A percentile compares a stretch with the other conserved stretches of the same genome.
Conservation (phyloP, 495 filamentous ascomycete genomes). For the Daldinia loculata region DNA sequence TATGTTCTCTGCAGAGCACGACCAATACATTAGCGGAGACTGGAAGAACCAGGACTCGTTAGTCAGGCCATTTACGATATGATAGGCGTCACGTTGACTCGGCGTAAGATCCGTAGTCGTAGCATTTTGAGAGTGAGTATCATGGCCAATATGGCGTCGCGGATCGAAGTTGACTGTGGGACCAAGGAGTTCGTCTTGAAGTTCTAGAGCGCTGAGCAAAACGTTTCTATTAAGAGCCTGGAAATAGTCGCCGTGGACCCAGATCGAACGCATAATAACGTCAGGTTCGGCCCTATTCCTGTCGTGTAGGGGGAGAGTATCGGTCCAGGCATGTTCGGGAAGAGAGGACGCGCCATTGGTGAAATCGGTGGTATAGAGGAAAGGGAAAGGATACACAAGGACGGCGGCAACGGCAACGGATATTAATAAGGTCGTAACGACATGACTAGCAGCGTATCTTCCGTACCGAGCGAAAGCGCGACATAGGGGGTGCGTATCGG, state of each 20-base stretch:
- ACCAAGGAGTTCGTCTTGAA: conserved; percentile 69
- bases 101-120: conserved; percentile 46
- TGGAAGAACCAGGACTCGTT: conserved; percentile 71
- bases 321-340: conserved; percentile 80
- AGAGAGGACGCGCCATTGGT: conserved; percentile 67
- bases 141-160: conserved; percentile 39
- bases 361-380: conserved; percentile 70
- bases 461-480: conserved; percentile 69
- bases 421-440: conserved; percentile 68
- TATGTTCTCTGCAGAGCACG: conserved; percentile 65
- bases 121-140: conserved; percentile 33
- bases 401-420: conserved; percentile 68
- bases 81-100: conserved; percentile 57
- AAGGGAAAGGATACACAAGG: conserved; percentile 72
- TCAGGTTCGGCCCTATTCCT: conserved; percentile 52
- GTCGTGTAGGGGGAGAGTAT: conserved; percentile 65
- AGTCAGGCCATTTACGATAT: conserved; percentile 61
- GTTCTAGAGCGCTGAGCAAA: conserved; percentile 65
- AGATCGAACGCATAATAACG: conserved; percentile 66
- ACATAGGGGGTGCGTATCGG: conserved; percentile 67
- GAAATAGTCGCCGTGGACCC: conserved; percentile 73
- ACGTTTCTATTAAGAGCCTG: conserved; percentile 69
- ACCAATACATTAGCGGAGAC: conserved; percentile 79
- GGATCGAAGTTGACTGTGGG: conserved; percentile 62
- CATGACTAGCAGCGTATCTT: conserved; percentile 69